Base-by-base conservation (phyloP, 2,329 filamentous ascomycete genomes). In the Aspergillus clavatus region DNA sequence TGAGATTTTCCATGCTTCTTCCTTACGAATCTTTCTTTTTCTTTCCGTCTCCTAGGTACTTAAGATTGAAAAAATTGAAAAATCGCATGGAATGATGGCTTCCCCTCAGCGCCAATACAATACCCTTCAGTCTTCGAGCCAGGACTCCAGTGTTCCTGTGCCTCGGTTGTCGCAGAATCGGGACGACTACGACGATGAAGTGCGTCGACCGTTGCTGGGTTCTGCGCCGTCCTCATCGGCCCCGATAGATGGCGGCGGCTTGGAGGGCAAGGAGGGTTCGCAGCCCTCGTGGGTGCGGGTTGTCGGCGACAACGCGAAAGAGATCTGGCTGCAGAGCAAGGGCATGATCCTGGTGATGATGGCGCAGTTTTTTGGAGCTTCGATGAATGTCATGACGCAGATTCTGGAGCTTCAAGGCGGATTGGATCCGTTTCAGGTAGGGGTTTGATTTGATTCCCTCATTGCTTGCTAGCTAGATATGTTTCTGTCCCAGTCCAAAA, bases 301-400 rank as follows among this genome's bases (percentile, higher is more conserved):
- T 18, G 31, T 11, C 5, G 16, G 18, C 31, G 31, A 21, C 14
- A 16, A 21, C 18, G 31, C 14, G 2, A 35, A 35, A 5, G 31
- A 35, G 2, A 43, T 61, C 41, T 89, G 84, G 84, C 52, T 67
- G 4, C 70, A 73, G 43, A 89, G 93, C 58, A 83, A 84, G 54
- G 86, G 87, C 2, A 77, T 90, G 16, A 72, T 85, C 18, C 73
- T 89, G 36, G 87, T 95, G 35, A 72, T 89, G 14, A 50, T 84
- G 2, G 79, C 88, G 0, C 89, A 95, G 66, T 72, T 93, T 27
- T 95, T 95, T 56, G 88, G 84, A 1, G 83, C 85, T 0, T 68
- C 87, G 42, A 95, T 95, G 90, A 94, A 93, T 63, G 80, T 94
- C 7, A 82, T 82, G 31, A 87, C 88, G 0, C 77, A 89, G 16